These are phyloP conservation scores for Diplodia scrobiculata DNA, from an alignment of 2,329 filamentous ascomycete genomes.

Conservation along the genomic window DNA sequence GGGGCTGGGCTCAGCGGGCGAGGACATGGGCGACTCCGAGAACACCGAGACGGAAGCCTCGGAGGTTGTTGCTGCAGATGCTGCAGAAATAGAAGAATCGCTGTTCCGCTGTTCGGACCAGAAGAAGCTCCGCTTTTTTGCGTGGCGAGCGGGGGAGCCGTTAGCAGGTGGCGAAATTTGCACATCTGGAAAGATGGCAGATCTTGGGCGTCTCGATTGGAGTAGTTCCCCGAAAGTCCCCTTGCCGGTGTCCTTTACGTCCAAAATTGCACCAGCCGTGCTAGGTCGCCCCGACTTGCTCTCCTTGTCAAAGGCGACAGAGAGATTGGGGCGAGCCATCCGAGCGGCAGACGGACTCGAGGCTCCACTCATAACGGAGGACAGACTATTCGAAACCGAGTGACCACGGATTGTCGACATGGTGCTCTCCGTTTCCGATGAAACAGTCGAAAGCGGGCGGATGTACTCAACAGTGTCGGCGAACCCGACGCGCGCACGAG, in stretches of 20 bases:
- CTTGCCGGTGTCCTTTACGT: conserved; percentile 42
- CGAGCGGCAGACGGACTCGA: conserved; percentile 50
- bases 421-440: conserved; percentile 80
- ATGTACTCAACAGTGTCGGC: conserved; percentile 83
- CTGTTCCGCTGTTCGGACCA: conserved; percentile 56
- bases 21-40: conserved; percentile 24
- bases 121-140: conserved; percentile 45
- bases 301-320: conserved; percentile 48
- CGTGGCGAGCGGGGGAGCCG: conserved; percentile 33
- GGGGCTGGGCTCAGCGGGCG: conserved; percentile 20
- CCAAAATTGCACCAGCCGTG: conserved; percentile 71
- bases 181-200: conserved; percentile 38
- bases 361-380: conserved; percentile 69
- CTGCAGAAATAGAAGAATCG: conserved; percentile 41
- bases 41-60: conserved; percentile 40
- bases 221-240: conserved; percentile 36
- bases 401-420: conserved; percentile 69
- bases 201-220: conserved; percentile 43
- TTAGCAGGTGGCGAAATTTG: conserved; percentile 32
- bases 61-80: conserved; percentile 39
- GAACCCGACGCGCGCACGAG: conserved; percentile 73
- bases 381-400: conserved; percentile 76
- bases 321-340: conserved; percentile 45
- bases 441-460: conserved; percentile 79
- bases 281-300: conserved; percentile 56